Percentiles rank a stretch among this genome's conserved stretches.
These are phyloP conservation scores for Dendryphion nanum DNA, from an alignment of 2,329 filamentous ascomycete species.

Conservation along the genomic window DNA sequence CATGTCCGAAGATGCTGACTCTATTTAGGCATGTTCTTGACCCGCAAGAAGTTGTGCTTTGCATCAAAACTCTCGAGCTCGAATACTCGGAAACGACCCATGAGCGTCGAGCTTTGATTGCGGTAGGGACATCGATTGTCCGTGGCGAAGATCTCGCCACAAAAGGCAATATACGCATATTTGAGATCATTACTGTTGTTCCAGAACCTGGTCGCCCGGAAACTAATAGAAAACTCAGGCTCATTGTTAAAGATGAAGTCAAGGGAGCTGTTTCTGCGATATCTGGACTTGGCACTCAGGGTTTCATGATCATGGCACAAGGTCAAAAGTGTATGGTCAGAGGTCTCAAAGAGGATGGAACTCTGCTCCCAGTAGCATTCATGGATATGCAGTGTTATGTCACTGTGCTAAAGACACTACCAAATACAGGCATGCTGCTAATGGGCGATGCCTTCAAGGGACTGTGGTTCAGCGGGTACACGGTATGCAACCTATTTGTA, in stretches of 20 bases:
- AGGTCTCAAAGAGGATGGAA: slow-evolving; percentile 92
- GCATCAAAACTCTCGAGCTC: slow-evolving; percentile 77
- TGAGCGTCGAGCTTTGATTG: slow-evolving; percentile 77
- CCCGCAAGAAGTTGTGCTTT: slow-evolving; percentile 72
- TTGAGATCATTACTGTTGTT: slow-evolving; percentile 88
- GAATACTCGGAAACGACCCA: slow-evolving; percentile 91
- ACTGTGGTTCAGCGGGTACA: slow-evolving; percentile 94
- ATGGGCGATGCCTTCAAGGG: slow-evolving; percentile 91
- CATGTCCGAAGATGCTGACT: background rate
- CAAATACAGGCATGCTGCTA: slow-evolving; percentile 78
- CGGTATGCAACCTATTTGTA: slow-evolving; percentile 45
- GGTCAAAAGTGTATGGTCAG: slow-evolving; percentile 97
- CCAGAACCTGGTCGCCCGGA: slow-evolving; percentile 83
- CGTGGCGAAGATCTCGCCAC: slow-evolving; percentile 88
- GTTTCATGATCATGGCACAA: slow-evolving; percentile 84
- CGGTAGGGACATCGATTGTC: slow-evolving; percentile 81
- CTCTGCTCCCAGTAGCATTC: slow-evolving; percentile 89
- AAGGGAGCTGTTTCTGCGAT: slow-evolving; percentile 88
- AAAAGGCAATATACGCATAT: slow-evolving; percentile 82
- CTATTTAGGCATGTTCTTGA: slow-evolving; percentile 61
- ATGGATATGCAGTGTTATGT: slow-evolving; percentile 97
- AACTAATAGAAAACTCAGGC: slow-evolving; percentile 80
- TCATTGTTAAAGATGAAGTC: slow-evolving; percentile 86
- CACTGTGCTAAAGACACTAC: slow-evolving; percentile 77
- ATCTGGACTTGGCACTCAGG: slow-evolving; percentile 80